phyloP scores from a whole-genome alignment of 768 basidiomycete species.

The Ramaria rubella region DNA sequence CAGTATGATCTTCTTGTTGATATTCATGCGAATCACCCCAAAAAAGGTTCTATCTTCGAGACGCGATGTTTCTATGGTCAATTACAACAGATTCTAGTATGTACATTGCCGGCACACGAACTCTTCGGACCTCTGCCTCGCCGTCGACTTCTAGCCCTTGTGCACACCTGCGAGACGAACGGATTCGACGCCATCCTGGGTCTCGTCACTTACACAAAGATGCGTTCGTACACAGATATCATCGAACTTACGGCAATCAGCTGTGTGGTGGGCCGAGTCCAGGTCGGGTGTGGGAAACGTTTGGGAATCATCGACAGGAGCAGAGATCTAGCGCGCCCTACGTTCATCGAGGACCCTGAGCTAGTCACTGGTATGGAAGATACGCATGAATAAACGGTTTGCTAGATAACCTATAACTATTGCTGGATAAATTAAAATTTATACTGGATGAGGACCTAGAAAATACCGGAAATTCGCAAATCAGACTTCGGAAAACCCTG shows the following conservation, averaged over 20 bases:
- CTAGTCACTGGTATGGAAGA: neutral
- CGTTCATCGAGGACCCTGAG: neutral
- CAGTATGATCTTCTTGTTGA: neutral
- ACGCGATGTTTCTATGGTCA: neutral
- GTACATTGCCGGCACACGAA: neutral
- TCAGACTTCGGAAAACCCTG: neutral
- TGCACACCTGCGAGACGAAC: neutral
- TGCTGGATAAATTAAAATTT: no score
- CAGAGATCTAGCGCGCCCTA: neutral
- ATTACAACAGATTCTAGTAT: neutral
- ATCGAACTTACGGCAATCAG: neutral
- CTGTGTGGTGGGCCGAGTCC: neutral
- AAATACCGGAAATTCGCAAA: neutral
- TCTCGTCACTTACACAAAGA: neutral
- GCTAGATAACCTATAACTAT: neutral
- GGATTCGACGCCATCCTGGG: neutral
- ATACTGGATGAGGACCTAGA: neutral
- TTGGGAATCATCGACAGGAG: slow-evolving; percentile 1
- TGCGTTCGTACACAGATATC: neutral
- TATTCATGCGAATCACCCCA: neutral
- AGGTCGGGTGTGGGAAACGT: neutral
- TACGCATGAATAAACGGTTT: neutral
- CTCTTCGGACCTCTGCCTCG: neutral
- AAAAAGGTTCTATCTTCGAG: neutral
- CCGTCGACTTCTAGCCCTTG: neutral